Percentiles rank a stretch among this genome's conserved stretches.
Evolutionary conservation across 2,329 filamentous ascomycete genomes (phyloP).

Genomic region (Botryotinia calthae): DNA sequence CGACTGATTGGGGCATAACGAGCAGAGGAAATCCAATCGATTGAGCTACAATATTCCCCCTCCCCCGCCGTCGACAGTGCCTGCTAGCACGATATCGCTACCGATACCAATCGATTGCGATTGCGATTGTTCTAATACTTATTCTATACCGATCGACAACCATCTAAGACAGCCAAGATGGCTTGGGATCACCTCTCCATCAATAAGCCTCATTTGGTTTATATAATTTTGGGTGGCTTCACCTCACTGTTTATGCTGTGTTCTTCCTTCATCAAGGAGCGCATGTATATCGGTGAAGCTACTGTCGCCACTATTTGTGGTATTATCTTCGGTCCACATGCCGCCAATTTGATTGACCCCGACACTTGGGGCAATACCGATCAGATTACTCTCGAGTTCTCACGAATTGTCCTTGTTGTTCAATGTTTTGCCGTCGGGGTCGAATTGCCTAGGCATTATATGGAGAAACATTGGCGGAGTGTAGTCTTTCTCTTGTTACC

Average conservation of each 20-base stretch:
- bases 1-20: constrained; percentile 38
- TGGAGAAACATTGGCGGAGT: constrained; percentile 96
- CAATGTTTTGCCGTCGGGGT: constrained; percentile 92
- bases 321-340: constrained; percentile 85
- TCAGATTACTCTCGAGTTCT: constrained; percentile 85
- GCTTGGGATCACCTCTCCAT: constrained; percentile 79
- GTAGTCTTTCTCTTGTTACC: constrained; percentile 84
- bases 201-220: constrained; percentile 95
- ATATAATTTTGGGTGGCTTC: constrained; percentile 97
- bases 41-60: constrained; percentile 19
- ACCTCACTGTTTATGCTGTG: constrained; percentile 98
- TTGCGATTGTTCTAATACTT: constrained; percentile 6
- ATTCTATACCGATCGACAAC: constrained; percentile 1
- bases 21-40: constrained; percentile 22
- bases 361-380: constrained; percentile 77
- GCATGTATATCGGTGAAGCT: constrained; percentile 96
- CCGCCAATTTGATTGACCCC: constrained; percentile 76
- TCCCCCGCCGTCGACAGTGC: neutral
- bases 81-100: constrained; percentile 2
- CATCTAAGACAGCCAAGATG: constrained; percentile 48
- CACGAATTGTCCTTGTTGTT: constrained; percentile 83
- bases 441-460: constrained; percentile 89
- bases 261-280: constrained; percentile 97
- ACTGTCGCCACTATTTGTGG: constrained; percentile 88
- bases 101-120: constrained; percentile 13